Percentiles rank a stretch among this genome's conserved stretches.
Evolutionary conservation across 352 stramenopile species (phyloP).

Genomic region (Bremia lactucae): DNA sequence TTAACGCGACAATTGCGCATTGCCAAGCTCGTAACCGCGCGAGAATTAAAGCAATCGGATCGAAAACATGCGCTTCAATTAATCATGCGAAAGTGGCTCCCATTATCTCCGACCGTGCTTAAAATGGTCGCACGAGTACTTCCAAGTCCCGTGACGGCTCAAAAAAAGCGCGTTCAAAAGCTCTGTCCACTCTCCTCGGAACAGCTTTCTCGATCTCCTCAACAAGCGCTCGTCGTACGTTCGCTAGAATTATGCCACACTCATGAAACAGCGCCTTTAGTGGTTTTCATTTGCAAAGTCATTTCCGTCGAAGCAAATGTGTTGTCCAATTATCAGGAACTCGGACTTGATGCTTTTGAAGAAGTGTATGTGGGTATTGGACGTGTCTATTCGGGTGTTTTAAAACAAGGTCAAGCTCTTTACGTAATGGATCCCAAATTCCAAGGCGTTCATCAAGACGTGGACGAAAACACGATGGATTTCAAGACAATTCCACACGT

Average conservation of each 20-base stretch:
- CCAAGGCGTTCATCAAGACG: conserved; percentile 35
- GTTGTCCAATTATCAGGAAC: conserved; percentile 61
- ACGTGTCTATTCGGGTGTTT: conserved; percentile 83
- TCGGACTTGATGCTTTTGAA: conserved; percentile 33
- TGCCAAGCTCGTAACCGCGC: conserved; percentile 50
- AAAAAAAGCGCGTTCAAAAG: conserved; percentile 57
- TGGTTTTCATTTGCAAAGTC: conserved; percentile 91
- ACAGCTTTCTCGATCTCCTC: conserved; percentile 19
- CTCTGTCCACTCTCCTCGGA: conserved; percentile 40
- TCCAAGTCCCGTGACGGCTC: conserved; percentile 60
- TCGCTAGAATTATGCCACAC: conserved; percentile 53
- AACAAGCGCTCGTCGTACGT: conserved; percentile 31
- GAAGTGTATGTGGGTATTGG: conserved; percentile 88
- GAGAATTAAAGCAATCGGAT: conserved; percentile 63
- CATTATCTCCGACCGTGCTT: conserved; percentile 75
- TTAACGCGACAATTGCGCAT: conserved; percentile 59
- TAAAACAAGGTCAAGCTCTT: conserved; percentile 45
- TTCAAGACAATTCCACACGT: conserved; percentile 39
- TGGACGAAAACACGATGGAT: conserved; percentile 23
- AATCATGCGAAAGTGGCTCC: conserved; percentile 87
- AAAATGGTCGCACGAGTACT: conserved; percentile 86
- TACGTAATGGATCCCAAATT: conserved; percentile 88
- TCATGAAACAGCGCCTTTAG: conserved; percentile 44
- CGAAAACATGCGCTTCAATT: conserved; percentile 46
- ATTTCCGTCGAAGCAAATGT: conserved; percentile 81